Base-by-base conservation (phyloP, 495 filamentous ascomycete species). In the Podospora australis region DNA sequence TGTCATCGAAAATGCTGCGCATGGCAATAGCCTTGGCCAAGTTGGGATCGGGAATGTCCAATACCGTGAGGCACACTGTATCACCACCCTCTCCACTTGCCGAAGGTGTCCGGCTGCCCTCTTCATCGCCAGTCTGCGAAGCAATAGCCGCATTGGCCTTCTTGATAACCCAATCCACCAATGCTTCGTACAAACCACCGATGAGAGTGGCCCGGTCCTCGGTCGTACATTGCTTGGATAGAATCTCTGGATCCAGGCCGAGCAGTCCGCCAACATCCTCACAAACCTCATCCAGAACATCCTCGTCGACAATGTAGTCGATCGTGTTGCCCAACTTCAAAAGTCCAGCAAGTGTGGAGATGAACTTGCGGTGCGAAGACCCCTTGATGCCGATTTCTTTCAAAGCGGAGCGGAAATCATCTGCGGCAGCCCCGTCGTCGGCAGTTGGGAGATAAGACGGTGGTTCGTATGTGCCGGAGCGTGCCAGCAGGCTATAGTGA, bases 301-400 rank as follows among this genome's bases (percentile, higher is more conserved):
- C 92, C 49, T 86, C 81, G 53, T 98, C 91, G 16, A 95, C 78
- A 28, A 86, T 70, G 50, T 90, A 88, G 34, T 88, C 88, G 17
- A 91, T 69, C 0, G 90, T 88, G 59, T 98, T 87, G 9, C 92
- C 92, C 14, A 98, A 79, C 61, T 96, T 95, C 13, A 98, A 70
- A 8, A 98, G 71, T 34, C 87, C 91, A 8, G 90, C 86, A 34
- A 98, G 77, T 5, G 83, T 80, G 0, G 88, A 88, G 25, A 98
- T 79, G 40, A 98, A 72, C 48, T 84, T 85, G 46, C 88, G 78
- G 42, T 88, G 82, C 14, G 83, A 68, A 6, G 84, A 73, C 17
- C 94, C 94, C 56, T 90, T 95, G 67, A 98, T 92, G 14, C 94
- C 92, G 57, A 98, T 86, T 8, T 82, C 79, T 63, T 90, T 91